These are phyloP conservation scores for Alternaria sp. DNA, from an alignment of 2,329 filamentous ascomycete genomes.

Conservation along the genomic window DNA sequence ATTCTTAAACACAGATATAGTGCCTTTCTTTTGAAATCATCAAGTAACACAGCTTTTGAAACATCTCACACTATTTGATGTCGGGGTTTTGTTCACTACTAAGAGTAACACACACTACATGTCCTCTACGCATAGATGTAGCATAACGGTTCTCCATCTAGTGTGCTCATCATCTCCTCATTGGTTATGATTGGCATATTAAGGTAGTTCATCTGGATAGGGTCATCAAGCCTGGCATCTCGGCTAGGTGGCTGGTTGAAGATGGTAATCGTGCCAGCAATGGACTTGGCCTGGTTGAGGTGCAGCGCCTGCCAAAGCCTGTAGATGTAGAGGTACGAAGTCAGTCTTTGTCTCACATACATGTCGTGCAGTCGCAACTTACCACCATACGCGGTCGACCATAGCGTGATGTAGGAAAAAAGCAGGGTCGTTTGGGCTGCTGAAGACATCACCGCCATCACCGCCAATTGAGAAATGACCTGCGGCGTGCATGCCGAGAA, in stretches of 20 bases:
- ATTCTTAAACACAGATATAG: background rate
- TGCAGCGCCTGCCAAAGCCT: slow-evolving; percentile 56
- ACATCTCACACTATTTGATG: background rate
- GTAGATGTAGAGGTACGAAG: too few species aligned
- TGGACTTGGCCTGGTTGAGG: slow-evolving; percentile 17
- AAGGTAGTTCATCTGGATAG: slow-evolving; percentile 51
- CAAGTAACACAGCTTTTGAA: background rate
- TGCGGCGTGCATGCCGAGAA: slow-evolving; percentile 53
- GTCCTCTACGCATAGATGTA: slow-evolving; percentile 52
- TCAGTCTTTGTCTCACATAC: too few species aligned
- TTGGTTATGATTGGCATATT: slow-evolving; percentile 43
- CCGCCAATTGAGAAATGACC: slow-evolving; percentile 46
- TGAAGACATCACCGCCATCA: slow-evolving; percentile 54
- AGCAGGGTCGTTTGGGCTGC: slow-evolving; percentile 55
- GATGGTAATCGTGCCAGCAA: slow-evolving; percentile 53
- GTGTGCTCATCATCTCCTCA: slow-evolving; percentile 51
- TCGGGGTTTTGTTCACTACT: background rate
- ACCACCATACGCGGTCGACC: slow-evolving; percentile 56
- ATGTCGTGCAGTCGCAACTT: too few species aligned
- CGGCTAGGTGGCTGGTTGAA: slow-evolving; percentile 51
- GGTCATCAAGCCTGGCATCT: slow-evolving; percentile 57
- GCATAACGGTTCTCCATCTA: slow-evolving; percentile 54
- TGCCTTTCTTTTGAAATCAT: background rate
- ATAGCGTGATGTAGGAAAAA: slow-evolving; percentile 60
- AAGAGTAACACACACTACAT: background rate